Evolutionary conservation across 2,329 filamentous ascomycete species (phyloP).

Genomic region (Alternaria hordeiaustralica): DNA sequence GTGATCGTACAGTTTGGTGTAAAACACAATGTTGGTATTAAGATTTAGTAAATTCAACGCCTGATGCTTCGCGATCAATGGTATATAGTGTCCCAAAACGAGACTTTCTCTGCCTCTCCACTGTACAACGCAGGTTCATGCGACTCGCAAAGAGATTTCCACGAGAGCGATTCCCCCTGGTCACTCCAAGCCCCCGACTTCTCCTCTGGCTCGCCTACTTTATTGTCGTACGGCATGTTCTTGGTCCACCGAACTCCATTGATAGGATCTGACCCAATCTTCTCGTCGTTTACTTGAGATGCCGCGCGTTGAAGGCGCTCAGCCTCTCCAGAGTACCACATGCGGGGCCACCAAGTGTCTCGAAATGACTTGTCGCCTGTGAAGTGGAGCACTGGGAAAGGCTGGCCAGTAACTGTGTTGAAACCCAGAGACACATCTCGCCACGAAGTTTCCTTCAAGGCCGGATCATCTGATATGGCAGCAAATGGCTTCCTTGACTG

Average conservation of each 20-base stretch:
- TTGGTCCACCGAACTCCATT: neutral
- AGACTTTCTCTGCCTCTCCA: neutral
- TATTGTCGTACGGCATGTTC: neutral
- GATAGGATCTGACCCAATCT: neutral
- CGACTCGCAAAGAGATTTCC: neutral
- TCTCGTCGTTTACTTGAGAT: neutral
- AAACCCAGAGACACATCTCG: neutral
- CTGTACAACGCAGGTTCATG: neutral
- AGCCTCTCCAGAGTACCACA: neutral
- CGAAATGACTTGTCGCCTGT: conserved; percentile 2
- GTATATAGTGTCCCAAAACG: neutral
- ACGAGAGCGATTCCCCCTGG: neutral
- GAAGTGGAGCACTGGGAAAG: conserved; percentile 2
- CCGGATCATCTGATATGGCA: neutral
- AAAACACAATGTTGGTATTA: neutral
- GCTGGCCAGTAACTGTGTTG: neutral
- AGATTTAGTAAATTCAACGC: neutral
- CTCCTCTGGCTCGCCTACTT: neutral
- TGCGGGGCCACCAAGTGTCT: neutral
- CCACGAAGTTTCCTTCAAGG: neutral
- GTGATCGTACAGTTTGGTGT: neutral
- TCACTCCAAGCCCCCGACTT: neutral
- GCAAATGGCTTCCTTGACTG: neutral
- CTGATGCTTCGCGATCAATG: neutral
- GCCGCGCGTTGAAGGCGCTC: neutral